phyloP scores from a whole-genome alignment of 1,284 basidiomycete species.

The Cystobasidium slooffiae region DNA sequence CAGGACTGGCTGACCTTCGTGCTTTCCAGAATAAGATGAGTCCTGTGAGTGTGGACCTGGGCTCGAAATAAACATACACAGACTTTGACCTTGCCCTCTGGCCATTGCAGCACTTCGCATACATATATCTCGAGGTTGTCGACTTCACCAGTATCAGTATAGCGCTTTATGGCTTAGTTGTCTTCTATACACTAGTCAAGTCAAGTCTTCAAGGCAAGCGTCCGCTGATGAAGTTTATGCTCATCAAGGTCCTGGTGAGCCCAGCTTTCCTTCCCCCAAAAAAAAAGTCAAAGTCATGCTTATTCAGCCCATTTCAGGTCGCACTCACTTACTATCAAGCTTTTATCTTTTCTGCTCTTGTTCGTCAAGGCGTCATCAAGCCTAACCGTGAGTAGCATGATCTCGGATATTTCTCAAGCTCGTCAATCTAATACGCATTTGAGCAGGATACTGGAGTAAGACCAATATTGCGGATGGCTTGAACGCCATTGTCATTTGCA shows the following conservation, averaged over 20 bases:
- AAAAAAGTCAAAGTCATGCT: constrained; percentile 26
- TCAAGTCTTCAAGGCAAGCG: constrained; percentile 74
- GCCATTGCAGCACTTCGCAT: constrained; percentile 43
- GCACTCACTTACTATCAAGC: constrained; percentile 64
- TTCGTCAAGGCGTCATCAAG: constrained; percentile 58
- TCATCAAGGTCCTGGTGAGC: constrained; percentile 65
- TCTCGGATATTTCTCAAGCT: not conserved
- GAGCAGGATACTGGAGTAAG: constrained; percentile 69
- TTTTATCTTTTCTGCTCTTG: constrained; percentile 57
- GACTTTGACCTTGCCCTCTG: not conserved
- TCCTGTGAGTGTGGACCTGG: not conserved
- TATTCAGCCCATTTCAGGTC: not conserved
- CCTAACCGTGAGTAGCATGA: constrained; percentile 57
- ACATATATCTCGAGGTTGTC: constrained; percentile 66
- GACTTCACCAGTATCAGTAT: constrained; percentile 77
- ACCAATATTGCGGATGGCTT: constrained; percentile 72
- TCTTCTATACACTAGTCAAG: constrained; percentile 79
- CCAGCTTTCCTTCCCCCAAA: not conserved
- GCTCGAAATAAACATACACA: not conserved
- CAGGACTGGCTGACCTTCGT: not conserved
- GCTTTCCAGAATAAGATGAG: constrained; percentile 7
- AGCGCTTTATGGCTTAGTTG: constrained; percentile 57
- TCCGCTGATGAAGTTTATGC: constrained; percentile 78
- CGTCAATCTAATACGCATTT: not conserved
- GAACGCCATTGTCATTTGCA: constrained; percentile 76